Base-by-base conservation (phyloP, 768 basidiomycete species). In the Pisolithus orientalis region DNA sequence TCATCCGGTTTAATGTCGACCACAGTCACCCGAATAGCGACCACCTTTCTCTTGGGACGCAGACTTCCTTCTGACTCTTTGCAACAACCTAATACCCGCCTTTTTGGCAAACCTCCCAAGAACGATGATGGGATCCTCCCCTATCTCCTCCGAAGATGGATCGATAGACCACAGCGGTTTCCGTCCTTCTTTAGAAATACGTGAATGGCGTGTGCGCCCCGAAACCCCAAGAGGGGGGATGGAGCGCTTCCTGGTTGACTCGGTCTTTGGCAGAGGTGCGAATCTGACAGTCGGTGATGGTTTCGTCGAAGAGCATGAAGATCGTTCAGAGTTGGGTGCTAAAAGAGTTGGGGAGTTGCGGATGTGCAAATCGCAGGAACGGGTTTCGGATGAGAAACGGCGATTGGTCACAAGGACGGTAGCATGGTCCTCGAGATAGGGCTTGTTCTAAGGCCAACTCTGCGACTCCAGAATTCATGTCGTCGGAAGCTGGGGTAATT, bases 231-330 rank as follows among this genome's bases (percentile, higher is more conserved):
- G 65, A 5, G 82, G 83, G 4, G 71, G 68, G 37, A 70, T 62
- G 5, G 74, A 79, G 21, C 75, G 72, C 43, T 77, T 74, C 57
- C 75, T 75, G 21, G 75, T 72, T 3, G 78, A 77, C 17, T 73
- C 78, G 1, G 75, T 63, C 52, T 77, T 70, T 1, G 83, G 83
- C 24, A 85, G 66, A 0, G 83, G 83, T 1, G 83, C 83, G 50
- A 85, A 85, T 55, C 72, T 77, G 42, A 85, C 75, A 47, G 69
- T 75, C 38, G 59, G 64, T 14, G 59, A 40, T 28, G 54, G 47
- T 31, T 32, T 47, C n/a, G 46, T 17, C 21, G 31, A 34, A 24
- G 46, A 37, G 46, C 32, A 37, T 37, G 46, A 32, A 4, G 46
- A 37, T 37, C 46, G 44, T 45, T 45, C 28, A 29, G 44, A 29